Percentiles rank a stretch among this genome's conserved stretches.
phyloP scores from a whole-genome alignment of 164 flowering plant genomes.

The Echeveria elegans region DNA sequence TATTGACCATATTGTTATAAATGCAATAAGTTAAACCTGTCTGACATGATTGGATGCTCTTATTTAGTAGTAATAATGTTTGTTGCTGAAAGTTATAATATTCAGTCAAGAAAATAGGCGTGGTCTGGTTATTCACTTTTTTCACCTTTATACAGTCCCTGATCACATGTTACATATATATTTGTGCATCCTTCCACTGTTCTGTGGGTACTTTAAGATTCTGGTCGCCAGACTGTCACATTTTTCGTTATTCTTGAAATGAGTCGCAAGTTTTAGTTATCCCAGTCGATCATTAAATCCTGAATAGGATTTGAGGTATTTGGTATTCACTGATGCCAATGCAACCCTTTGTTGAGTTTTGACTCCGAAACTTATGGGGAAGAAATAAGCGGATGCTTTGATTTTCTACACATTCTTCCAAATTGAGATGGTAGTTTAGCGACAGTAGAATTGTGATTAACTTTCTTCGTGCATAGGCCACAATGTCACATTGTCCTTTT shows the following conservation, averaged over 20 bases:
- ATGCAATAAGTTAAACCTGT: too few species aligned
- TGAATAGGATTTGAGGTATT: neutral
- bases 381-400: too few species aligned
- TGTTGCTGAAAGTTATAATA: too few species aligned
- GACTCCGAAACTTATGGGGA: neutral
- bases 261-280: neutral
- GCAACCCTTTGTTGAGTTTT: neutral
- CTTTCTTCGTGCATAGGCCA: neutral
- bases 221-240: neutral
- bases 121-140: too few species aligned
- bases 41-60: too few species aligned
- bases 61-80: too few species aligned
- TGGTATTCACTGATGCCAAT: neutral
- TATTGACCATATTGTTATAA: too few species aligned
- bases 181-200: neutral
- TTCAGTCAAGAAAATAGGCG: too few species aligned
- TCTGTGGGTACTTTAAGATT: neutral
- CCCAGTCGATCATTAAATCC: neutral
- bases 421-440: neutral
- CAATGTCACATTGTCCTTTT: neutral
- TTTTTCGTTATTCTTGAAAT: neutral
- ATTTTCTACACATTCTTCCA: neutral
- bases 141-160: too few species aligned
- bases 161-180: too few species aligned
- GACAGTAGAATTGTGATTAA: neutral